Base-by-base conservation (phyloP, 1,139 yeast species). In the Hemisphaericaspora lyxosophila region DNA sequence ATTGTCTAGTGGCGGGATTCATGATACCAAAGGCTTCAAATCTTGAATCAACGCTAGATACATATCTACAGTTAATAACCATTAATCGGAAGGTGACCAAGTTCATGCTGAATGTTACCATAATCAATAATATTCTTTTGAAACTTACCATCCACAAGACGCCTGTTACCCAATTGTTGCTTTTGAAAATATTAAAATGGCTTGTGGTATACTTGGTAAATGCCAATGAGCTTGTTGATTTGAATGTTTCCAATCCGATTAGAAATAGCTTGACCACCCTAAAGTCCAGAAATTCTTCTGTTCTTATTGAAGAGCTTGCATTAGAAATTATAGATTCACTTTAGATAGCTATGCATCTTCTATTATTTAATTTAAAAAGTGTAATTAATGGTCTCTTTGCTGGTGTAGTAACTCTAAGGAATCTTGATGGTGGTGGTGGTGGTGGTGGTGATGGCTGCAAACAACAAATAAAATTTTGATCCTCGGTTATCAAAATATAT, bases 1-100 rank as follows among this genome's bases (percentile, higher is more conserved):
- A 56, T 19, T 66, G 73, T 44, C 48, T 72, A 17, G 53, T 59
- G 7, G 62, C 62, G 6, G 77, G 76, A 2, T 70, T 72, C 40
- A 50, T 69, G 42, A 45, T 71, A 33, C 57, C 64, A 16, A 64
- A 61, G 41, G 69, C 67, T 2, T 64, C 75, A 5, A 72, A 64
- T 45, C 43, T 70, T 34, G 77, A 71, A 45, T 62, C 70, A 4
- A 57, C 68, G 1, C 50, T 71, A 22, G 75, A 69, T 32, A 63
- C 57, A 36, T 71, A 67, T 42, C 55, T 66, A 43, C 64, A 67
- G 45, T 53, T 72, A 12, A 45, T 71, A 23, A 51, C 54, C 2
- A 37, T 51, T 5, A 50, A 57, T 41, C 35, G 42, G 9, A 35
- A 42, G 0, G 48, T 69, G 8, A 52, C 59, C 5, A 40, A 38